These are phyloP conservation scores for Austroboletus niveus DNA, from an alignment of 1,284 basidiomycete species.

Conservation along the genomic window DNA sequence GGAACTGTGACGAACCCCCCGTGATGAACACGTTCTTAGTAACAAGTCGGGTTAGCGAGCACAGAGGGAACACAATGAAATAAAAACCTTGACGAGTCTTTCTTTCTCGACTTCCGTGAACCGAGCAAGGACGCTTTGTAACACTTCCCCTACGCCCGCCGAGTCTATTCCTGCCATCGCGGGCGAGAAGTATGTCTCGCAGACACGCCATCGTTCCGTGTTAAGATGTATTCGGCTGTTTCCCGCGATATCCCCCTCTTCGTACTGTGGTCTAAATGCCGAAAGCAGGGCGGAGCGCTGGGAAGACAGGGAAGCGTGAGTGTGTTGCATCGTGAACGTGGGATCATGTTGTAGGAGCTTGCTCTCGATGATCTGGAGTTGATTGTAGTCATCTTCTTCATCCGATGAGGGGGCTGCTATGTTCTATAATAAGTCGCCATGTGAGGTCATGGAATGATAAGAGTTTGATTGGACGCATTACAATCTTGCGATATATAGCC, in stretches of 20 bases:
- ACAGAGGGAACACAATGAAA: conserved; percentile 17
- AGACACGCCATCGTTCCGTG: conserved; percentile 91
- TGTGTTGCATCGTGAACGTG: conserved; percentile 77
- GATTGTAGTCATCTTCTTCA: conserved; percentile 87
- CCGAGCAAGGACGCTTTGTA: conserved; percentile 82
- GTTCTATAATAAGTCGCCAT: conserved; percentile 46
- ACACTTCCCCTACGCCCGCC: conserved; percentile 89
- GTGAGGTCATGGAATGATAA: conserved; percentile 1
- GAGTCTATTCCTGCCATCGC: conserved; percentile 93
- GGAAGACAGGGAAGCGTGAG: conserved; percentile 74
- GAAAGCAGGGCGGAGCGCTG: conserved; percentile 82
- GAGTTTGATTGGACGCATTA: conserved; percentile 36
- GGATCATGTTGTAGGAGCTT: conserved; percentile 86
- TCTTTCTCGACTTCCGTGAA: conserved; percentile 70
- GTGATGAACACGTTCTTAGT: conserved; percentile 88
- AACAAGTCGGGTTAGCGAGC: not conserved
- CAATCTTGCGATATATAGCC: conserved; percentile 97
- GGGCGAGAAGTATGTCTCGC: conserved; percentile 93
- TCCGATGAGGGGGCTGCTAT: conserved; percentile 88
- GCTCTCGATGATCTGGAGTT: conserved; percentile 75
- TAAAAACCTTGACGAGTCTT: conserved; percentile 54
- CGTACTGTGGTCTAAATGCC: conserved; percentile 77
- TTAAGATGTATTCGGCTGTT: conserved; percentile 84
- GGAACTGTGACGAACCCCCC: conserved; percentile 77
- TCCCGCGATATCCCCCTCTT: conserved; percentile 66